phyloP scores from a whole-genome alignment of 129 eudicot species.

The Rutidosis leptorrhynchoides region DNA sequence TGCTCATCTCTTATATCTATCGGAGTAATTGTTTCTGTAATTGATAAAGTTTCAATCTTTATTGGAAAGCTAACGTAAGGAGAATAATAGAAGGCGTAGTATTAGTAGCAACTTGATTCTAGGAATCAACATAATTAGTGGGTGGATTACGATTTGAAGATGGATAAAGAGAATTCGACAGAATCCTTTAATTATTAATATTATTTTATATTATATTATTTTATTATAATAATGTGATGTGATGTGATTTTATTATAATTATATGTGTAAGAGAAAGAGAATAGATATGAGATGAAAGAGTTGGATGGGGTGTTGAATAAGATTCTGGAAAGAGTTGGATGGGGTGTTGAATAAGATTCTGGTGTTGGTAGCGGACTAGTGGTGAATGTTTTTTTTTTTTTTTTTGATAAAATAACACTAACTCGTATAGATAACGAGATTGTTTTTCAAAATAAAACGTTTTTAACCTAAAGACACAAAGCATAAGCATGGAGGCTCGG shows the following conservation, averaged over 20 bases:
- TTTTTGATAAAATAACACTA: too few relatives aligned
- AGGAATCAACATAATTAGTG: not conserved
- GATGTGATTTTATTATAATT: too few relatives aligned
- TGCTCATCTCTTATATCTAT: slow-evolving; percentile 22
- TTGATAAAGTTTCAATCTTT: not conserved
- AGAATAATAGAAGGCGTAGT: not conserved
- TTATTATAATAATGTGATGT: too few relatives aligned
- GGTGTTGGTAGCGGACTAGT: not conserved
- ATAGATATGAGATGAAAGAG: not conserved
- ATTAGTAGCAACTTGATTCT: not conserved
- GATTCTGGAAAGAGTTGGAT: not conserved
- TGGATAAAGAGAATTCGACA: slow-evolving; percentile 13
- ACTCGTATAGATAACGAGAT: too few relatives aligned
- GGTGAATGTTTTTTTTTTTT: not conserved
- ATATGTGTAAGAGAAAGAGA: too few relatives aligned
- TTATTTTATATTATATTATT: too few relatives aligned
- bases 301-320: not conserved
- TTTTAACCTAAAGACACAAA: too few relatives aligned
- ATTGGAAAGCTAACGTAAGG: not conserved
- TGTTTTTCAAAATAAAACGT: too few relatives aligned
- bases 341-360: slow-evolving; percentile 3
- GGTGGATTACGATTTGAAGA: not conserved
- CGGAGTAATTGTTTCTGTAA: not conserved
- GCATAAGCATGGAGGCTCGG: too few relatives aligned
- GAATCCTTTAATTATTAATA: not conserved